Evolutionary conservation across 2,329 filamentous ascomycete genomes (phyloP).

Genomic region (Chaetomium sp.): DNA sequence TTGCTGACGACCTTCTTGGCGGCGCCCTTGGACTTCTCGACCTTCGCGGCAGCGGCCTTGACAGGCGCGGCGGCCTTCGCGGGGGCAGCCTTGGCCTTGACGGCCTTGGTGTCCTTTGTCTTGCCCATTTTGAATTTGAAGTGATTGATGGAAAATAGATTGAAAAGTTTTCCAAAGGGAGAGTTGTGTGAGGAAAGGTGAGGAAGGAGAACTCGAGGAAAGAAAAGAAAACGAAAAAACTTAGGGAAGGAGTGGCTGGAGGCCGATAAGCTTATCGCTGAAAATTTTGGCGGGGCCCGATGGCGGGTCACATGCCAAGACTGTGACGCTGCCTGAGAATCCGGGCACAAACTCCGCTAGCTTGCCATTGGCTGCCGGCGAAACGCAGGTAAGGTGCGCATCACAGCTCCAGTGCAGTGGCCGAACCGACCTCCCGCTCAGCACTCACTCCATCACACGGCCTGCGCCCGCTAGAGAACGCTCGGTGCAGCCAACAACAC

Average conservation of each 20-base stretch:
- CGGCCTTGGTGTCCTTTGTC: conserved; percentile 63
- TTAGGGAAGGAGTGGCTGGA: conserved; percentile 11
- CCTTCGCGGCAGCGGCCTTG: conserved; percentile 35
- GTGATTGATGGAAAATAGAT: conserved; percentile 27
- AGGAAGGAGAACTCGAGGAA: conserved; percentile 24
- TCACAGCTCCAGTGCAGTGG: conserved; percentile 22
- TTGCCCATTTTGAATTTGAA: conserved; percentile 60
- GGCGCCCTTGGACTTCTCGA: conserved; percentile 27
- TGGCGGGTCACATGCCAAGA: conserved; percentile 29
- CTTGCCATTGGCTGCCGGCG: conserved; percentile 5
- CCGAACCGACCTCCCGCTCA: conserved; percentile 24
- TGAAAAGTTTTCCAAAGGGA: conserved; percentile 30
- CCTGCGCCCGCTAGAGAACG: conserved; percentile 12
- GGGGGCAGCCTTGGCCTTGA: conserved; percentile 53
- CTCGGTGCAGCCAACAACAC: conserved; percentile 14
- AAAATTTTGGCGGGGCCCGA: conserved; percentile 31
- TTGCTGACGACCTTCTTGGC: conserved; percentile 30
- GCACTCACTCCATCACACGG: conserved; percentile 21
- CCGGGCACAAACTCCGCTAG: neutral
- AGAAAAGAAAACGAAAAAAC: conserved; percentile 19
- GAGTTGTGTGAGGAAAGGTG: conserved; percentile 24
- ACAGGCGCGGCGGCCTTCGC: conserved; percentile 62
- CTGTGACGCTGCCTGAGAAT: neutral
- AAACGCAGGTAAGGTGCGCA: conserved; percentile 17
- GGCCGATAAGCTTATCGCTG: neutral